Percentiles rank a stretch among this genome's conserved stretches.
Conservation (phyloP, 805 yeast genomes). For the Teunomyces aglyptinius region DNA sequence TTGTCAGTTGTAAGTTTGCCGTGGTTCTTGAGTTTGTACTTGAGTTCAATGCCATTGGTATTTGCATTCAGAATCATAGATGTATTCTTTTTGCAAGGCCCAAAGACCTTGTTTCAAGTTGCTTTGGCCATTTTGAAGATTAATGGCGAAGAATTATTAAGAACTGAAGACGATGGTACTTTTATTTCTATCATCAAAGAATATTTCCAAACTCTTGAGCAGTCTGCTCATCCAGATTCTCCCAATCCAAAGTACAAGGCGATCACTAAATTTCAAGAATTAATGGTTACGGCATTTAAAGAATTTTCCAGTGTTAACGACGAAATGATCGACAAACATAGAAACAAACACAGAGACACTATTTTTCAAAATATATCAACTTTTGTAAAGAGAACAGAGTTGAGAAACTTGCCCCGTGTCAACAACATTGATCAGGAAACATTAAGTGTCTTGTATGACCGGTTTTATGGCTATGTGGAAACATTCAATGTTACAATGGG, state of each 20-base stretch:
- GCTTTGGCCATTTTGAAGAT: constrained; percentile 87
- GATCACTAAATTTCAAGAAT: constrained; percentile 83
- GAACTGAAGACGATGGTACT: constrained; percentile 87
- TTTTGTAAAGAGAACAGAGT: constrained; percentile 88
- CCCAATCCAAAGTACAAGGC: constrained; percentile 59
- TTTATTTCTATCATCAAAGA: constrained; percentile 82
- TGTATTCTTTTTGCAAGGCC: constrained; percentile 85
- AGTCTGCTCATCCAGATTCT: constrained; percentile 74
- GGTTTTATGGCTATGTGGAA: constrained; percentile 75
- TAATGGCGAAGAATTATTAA: constrained; percentile 79
- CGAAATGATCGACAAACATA: constrained; percentile 62
- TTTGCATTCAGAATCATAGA: constrained; percentile 91
- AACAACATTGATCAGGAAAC: constrained; percentile 56
- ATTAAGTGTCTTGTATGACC: constrained; percentile 74
- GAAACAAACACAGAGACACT: constrained; percentile 68
- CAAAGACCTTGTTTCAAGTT: constrained; percentile 85
- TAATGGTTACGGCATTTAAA: constrained; percentile 86
- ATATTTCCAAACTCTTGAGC: constrained; percentile 74
- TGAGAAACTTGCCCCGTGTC: constrained; percentile 80
- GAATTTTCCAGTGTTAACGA: constrained; percentile 84
- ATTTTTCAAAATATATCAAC: constrained; percentile 84
- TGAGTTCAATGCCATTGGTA: constrained; percentile 91
- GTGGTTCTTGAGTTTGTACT: constrained; percentile 89
- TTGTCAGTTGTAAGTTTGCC: constrained; percentile 90
- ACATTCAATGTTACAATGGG: constrained; percentile 53